Evolutionary conservation across 495 filamentous ascomycete genomes (phyloP).

Genomic region (Rostrohypoxylon terebratum): DNA sequence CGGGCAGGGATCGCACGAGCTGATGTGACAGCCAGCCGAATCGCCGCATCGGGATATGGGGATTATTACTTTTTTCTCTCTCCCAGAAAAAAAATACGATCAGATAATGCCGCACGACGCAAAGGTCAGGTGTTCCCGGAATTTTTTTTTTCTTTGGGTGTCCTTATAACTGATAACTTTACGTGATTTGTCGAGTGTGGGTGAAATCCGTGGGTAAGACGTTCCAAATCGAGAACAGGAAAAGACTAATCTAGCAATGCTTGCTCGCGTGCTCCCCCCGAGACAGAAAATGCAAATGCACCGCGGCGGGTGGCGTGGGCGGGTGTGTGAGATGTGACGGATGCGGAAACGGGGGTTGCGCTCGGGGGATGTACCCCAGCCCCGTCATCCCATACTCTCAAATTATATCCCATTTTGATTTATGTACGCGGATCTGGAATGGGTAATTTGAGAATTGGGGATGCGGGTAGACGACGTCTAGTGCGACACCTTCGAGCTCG

Average conservation of each 20-base stretch:
- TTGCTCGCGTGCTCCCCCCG: neutral
- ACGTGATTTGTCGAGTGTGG: neutral
- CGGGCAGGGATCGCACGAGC: conserved; percentile 31
- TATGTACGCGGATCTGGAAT: neutral
- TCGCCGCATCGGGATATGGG: conserved; percentile 7
- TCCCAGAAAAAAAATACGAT: neutral
- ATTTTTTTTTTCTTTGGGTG: neutral
- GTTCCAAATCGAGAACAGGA: neutral
- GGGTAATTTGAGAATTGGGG: neutral
- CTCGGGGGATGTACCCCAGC: neutral
- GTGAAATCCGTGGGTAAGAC: neutral
- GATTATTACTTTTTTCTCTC: too few relatives aligned
- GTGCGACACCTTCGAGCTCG: conserved; percentile 40
- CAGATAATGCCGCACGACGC: conserved; percentile 34
- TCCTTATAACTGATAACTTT: neutral
- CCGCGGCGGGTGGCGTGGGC: neutral
- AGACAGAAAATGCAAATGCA: neutral
- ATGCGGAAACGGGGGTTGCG: conserved; percentile 5
- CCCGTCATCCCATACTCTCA: too few relatives aligned
- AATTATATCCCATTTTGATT: neutral
- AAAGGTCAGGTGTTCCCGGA: conserved; percentile 27
- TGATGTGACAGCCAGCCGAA: conserved; percentile 43
- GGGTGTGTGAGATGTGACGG: neutral
- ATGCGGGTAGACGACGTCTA: conserved; percentile 18
- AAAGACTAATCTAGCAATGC: conserved; percentile 4